Evolutionary conservation across 1,139 yeast species (phyloP).

Genomic region (Lodderomyces elongisporus): DNA sequence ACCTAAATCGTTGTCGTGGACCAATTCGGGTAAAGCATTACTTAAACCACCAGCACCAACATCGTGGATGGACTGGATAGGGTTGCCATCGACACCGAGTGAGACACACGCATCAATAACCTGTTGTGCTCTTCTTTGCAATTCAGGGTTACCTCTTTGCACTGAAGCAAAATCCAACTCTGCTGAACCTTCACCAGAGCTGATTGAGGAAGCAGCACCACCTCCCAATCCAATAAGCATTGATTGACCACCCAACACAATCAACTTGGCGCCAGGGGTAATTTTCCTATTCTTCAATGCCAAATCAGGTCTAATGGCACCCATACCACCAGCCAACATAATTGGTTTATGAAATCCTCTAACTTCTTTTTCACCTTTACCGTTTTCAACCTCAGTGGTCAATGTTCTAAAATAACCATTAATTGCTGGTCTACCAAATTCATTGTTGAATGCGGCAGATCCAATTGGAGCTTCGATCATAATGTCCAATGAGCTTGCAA

Average conservation of each 20-base stretch:
- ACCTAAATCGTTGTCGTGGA: constrained; percentile 94
- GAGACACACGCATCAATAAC: constrained; percentile 93
- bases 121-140: constrained; percentile 98
- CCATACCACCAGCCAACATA: constrained; percentile 99
- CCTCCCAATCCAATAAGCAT: constrained; percentile 99
- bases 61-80: constrained; percentile 95
- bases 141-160: constrained; percentile 98
- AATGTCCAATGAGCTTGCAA: constrained; percentile 88
- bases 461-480: constrained; percentile 98
- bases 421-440: constrained; percentile 97
- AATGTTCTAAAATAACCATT: constrained; percentile 95
- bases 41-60: constrained; percentile 99
- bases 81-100: constrained; percentile 64
- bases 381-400: constrained; percentile 68
- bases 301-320: constrained; percentile 89
- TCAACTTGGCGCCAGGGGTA: constrained; percentile 87
- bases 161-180: constrained; percentile 97
- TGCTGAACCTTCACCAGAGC: constrained; percentile 95
- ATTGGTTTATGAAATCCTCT: constrained; percentile 99
- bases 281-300: constrained; percentile 84
- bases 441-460: constrained; percentile 97
- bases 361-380: constrained; percentile 61
- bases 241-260: constrained; percentile 97
- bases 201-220: constrained; percentile 96
- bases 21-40: constrained; percentile 95